These are phyloP conservation scores for Ustilago esculenta DNA, from an alignment of 1,284 basidiomycete genomes.

Conservation along the genomic window DNA sequence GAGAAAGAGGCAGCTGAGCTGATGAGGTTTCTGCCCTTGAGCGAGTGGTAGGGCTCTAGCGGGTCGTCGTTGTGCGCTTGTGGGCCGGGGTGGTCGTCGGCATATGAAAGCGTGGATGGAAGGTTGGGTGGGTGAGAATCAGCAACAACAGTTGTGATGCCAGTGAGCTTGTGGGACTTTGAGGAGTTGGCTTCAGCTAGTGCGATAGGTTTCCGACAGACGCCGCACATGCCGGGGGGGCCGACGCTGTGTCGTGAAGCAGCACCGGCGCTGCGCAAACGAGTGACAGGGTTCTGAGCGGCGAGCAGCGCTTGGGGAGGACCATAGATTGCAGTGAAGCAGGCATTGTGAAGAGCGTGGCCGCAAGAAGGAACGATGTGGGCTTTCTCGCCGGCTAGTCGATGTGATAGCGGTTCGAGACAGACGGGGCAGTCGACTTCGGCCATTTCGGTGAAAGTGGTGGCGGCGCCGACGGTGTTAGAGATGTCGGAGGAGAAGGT, in stretches of 20 bases:
- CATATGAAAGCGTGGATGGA: slow-evolving; percentile 11
- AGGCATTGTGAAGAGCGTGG: slow-evolving; percentile 94
- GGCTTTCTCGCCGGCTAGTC: slow-evolving; percentile 88
- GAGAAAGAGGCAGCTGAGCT: slow-evolving; percentile 37
- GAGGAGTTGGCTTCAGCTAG: slow-evolving; percentile 78
- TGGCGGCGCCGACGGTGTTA: slow-evolving; percentile 54
- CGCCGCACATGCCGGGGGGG: slow-evolving; percentile 88
- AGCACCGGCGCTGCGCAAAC: slow-evolving; percentile 28
- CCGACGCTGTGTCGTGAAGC: slow-evolving; percentile 69
- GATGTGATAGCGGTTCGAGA: slow-evolving; percentile 84
- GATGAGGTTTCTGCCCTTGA: slow-evolving; percentile 7
- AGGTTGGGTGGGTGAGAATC: slow-evolving; percentile 4
- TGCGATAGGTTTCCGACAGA: slow-evolving; percentile 94
- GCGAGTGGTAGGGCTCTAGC: slow-evolving; percentile 10
- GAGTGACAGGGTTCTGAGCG: slow-evolving; percentile 26
- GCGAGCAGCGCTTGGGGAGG: slow-evolving; percentile 74
- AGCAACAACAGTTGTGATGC: slow-evolving; percentile 26
- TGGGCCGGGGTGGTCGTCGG: slow-evolving; percentile 8
- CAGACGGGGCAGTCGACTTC: slow-evolving; percentile 90
- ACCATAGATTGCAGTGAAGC: slow-evolving; percentile 94
- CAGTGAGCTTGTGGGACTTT: slow-evolving; percentile 65
- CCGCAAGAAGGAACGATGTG: slow-evolving; percentile 96
- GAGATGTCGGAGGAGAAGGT: slow-evolving; percentile 27
- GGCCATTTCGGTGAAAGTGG: slow-evolving; percentile 74
- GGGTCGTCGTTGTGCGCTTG: slow-evolving; percentile 45